Conservation (phyloP, 2,329 filamentous ascomycete species). For the Fusarium nematophilum region DNA sequence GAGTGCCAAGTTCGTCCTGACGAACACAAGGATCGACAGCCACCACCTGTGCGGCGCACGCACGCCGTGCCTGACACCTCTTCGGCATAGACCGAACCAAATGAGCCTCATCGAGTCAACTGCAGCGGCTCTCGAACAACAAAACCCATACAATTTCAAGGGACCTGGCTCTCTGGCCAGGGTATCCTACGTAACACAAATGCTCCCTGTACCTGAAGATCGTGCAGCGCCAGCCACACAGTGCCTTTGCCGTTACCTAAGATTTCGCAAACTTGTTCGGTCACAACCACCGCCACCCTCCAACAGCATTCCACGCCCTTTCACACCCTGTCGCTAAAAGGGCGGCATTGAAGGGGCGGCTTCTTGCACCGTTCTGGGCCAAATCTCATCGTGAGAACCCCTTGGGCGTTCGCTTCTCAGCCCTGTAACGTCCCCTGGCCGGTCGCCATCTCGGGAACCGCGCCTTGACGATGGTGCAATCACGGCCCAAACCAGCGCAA, state of each 20-base stretch:
- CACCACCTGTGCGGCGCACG: constrained; percentile 7
- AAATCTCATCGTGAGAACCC: constrained; percentile 14
- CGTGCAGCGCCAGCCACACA: constrained; percentile 30
- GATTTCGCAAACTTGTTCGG: constrained; percentile 4
- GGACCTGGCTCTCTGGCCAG: constrained; percentile 15
- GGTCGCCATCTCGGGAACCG: constrained; percentile 18
- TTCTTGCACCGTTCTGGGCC: constrained; percentile 3
- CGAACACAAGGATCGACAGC: constrained; percentile 19
- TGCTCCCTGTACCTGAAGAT: constrained; percentile 38
- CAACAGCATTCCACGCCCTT: constrained; percentile 3
- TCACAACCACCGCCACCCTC: background rate
- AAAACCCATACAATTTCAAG: constrained; percentile 9
- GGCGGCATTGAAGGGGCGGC: background rate
- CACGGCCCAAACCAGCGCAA: constrained; percentile 28
- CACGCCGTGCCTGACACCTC: constrained; percentile 15
- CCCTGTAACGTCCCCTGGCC: constrained; percentile 27
- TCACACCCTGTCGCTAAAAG: constrained; percentile 9
- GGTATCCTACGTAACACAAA: constrained; percentile 33
- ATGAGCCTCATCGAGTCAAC: constrained; percentile 27
- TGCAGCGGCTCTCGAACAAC: constrained; percentile 30
- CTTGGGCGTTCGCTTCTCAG: constrained; percentile 23
- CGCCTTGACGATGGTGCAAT: constrained; percentile 36
- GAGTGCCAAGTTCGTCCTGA: constrained; percentile 13
- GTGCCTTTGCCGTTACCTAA: constrained; percentile 33
- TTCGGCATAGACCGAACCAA: constrained; percentile 30